Evolutionary conservation across 805 yeast genomes (phyloP), one percentile per base, ranked within the genome.

Genomic region (Pichia thaimueangensis): DNA sequence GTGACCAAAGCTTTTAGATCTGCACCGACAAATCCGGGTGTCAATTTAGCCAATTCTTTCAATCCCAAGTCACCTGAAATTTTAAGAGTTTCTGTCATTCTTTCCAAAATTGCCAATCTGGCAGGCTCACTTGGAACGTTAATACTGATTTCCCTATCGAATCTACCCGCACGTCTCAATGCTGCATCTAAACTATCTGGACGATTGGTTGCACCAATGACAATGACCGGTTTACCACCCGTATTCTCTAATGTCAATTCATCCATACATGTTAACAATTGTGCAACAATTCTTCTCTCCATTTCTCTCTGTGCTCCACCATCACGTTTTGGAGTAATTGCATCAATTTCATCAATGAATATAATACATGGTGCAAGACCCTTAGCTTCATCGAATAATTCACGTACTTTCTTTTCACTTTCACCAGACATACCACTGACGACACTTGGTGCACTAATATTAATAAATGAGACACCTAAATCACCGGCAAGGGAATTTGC

Each of bases 371-470:
- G 98, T 1, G 98, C 98, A 42, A 87, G 58, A 4, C 73, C 54
- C 55, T 81, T 82, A 3, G 98, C 98, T 58, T 93, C 97, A 30
- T 88, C 96, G 57, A 91, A 91, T 30, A 91, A 69, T 45, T 93
- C 97, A 48, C 98, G 72, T 19, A 93, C 70, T 57, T 91, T 89
- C 68, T 93, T 93, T 61, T 93, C 98, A 49, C 91, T 80, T 61
- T 93, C 98, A 33, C 98, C 98, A n/a, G 96, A 86, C 97, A 93
- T 93, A 5, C 98, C 98, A 47, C 96, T 86, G 0, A 93, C 97
- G 8, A 93, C 86, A 2, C 95, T 82, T 1, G 98, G 98, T 0
- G 98, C 97, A 22, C 95, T 84, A 1, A 93, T 73, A 35, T 84
- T 82, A 15, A 93, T 78, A 57, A 93, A 93, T 0, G 97, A 96